Conservation (phyloP, 345 rosid species). For the Citrus australasica region DNA sequence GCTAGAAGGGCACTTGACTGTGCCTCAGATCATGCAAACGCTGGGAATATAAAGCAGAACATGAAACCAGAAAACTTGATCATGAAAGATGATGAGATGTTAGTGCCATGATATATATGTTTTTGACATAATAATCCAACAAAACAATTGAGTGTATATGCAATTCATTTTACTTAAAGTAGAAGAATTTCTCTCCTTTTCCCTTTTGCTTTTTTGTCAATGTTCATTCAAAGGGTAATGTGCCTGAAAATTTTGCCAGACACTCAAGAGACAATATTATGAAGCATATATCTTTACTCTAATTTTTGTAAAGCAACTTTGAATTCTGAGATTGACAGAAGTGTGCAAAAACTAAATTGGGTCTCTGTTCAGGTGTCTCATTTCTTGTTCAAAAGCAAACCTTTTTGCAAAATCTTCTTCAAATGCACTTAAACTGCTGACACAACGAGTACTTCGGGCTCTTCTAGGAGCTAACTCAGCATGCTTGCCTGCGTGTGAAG, state of each 20-base stretch:
- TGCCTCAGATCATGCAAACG: background rate
- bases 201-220: background rate
- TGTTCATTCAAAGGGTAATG: background rate
- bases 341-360: constrained; percentile 13
- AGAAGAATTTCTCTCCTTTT: background rate
- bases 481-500: constrained; percentile 22
- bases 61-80: background rate
- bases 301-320: constrained; percentile 7
- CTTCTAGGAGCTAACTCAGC: constrained; percentile 13
- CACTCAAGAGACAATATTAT: constrained; percentile 14
- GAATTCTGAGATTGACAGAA: background rate
- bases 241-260: background rate
- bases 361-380: constrained; percentile 11
- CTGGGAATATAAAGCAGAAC: background rate
- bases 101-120: background rate
- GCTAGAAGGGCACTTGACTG: background rate
- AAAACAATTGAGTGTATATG: background rate
- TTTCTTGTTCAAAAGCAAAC: background rate
- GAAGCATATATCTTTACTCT: background rate
- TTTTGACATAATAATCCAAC: no score
- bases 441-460: background rate
- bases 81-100: background rate
- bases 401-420: constrained; percentile 16
- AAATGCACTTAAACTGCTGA: constrained; percentile 3
- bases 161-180: background rate